Conservation (phyloP, 2,329 filamentous ascomycete species). For the Fusarium fracticaudum region DNA sequence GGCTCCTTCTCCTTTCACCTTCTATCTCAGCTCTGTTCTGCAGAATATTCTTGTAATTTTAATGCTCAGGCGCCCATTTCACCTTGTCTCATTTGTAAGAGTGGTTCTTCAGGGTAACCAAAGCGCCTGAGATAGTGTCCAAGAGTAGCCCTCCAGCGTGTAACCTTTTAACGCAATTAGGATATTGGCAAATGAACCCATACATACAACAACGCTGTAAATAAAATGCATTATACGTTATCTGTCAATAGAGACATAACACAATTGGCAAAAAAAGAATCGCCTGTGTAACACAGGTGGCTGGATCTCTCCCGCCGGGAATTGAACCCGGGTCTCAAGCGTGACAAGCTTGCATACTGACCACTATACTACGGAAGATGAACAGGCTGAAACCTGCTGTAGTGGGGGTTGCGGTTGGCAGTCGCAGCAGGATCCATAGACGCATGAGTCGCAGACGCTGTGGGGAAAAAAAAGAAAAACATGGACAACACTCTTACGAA, state of each 20-base stretch:
- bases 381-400: conserved; percentile 1
- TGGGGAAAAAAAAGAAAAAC: background rate
- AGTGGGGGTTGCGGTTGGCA: background rate
- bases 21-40: fast-evolving
- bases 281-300: background rate
- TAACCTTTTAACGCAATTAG: fast-evolving
- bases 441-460: fast-evolving
- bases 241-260: background rate
- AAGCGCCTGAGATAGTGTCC: fast-evolving
- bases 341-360: background rate
- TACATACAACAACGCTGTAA: fast-evolving
- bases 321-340: background rate
- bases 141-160: too few relatives aligned
- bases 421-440: background rate
- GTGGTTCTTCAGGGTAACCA: background rate
- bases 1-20: fast-evolving
- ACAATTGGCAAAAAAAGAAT: background rate
- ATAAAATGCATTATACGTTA: fast-evolving
- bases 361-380: conserved; percentile 14
- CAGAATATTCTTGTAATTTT: fast-evolving
- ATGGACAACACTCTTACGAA: too few relatives aligned
- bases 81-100: background rate
- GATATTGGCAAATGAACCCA: fast-evolving
- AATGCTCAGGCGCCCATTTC: background rate
- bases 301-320: background rate